phyloP scores from a whole-genome alignment of 768 basidiomycete genomes.

The Coprinopsis cinerea region DNA sequence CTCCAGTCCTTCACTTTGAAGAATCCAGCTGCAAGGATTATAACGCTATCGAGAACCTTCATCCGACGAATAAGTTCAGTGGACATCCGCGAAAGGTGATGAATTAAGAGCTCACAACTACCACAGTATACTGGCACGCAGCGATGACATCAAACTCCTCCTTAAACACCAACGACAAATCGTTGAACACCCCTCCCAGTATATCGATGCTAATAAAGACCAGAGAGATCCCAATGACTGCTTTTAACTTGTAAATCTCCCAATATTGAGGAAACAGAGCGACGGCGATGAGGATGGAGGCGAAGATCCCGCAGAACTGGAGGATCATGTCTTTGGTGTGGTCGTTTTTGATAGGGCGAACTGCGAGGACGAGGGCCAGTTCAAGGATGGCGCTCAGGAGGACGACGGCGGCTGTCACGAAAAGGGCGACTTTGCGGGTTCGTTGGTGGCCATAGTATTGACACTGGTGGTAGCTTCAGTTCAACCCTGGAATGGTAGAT shows the following conservation, averaged over 20 bases:
- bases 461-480: slow-evolving; percentile 41
- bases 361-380: slow-evolving; percentile 50
- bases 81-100: background rate
- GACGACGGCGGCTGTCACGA: slow-evolving; percentile 33
- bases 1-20: slow-evolving; percentile 36
- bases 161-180: slow-evolving; percentile 65
- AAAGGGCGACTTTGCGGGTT: slow-evolving; percentile 26
- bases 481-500: background rate
- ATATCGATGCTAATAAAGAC: slow-evolving; percentile 67
- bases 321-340: slow-evolving; percentile 27
- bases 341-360: slow-evolving; percentile 36
- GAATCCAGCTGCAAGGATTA: slow-evolving; percentile 55
- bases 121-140: slow-evolving; percentile 53
- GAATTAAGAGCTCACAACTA: slow-evolving; percentile 38
- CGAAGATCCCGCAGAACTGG: slow-evolving; percentile 58
- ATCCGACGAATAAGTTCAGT: background rate
- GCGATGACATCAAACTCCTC: slow-evolving; percentile 57
- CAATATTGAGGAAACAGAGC: slow-evolving; percentile 59
- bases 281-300: slow-evolving; percentile 49
- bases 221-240: slow-evolving; percentile 65
- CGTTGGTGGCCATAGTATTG: slow-evolving; percentile 54
- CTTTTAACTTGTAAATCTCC: slow-evolving; percentile 62
- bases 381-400: slow-evolving; percentile 51
- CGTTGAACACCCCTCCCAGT: slow-evolving; percentile 64
- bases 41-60: slow-evolving; percentile 55